Evolutionary conservation across 306 rosid genomes (phyloP).

Genomic region (Citrullus amarus): DNA sequence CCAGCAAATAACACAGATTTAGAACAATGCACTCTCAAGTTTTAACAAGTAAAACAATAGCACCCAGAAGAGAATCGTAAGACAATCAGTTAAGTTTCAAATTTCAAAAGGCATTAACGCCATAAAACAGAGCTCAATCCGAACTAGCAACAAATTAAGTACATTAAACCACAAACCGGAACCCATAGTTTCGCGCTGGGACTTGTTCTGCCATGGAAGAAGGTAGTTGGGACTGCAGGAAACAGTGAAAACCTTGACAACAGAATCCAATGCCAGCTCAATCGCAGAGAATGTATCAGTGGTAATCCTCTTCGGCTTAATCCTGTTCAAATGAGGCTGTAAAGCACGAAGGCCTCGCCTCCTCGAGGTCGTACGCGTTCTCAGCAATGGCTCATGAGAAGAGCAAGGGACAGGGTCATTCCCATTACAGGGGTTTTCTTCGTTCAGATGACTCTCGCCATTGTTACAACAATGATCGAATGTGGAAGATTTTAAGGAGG

Average conservation of each 20-base stretch:
- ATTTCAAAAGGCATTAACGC: neutral
- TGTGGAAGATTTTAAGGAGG: neutral
- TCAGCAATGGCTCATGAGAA: neutral
- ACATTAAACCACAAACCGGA: conserved; percentile 39
- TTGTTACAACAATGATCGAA: neutral
- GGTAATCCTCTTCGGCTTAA: neutral
- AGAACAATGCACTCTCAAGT: neutral
- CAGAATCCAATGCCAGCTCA: conserved; percentile 74
- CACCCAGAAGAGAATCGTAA: neutral
- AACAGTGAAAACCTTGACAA: conserved; percentile 80
- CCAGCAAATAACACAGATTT: neutral
- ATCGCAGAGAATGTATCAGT: conserved; percentile 24
- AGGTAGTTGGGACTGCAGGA: conserved; percentile 69
- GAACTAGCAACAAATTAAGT: neutral
- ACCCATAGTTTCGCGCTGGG: conserved; percentile 83
- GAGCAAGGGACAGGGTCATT: neutral
- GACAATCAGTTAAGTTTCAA: neutral
- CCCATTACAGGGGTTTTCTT: neutral
- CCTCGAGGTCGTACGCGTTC: neutral
- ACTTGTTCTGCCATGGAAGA: conserved; percentile 94
- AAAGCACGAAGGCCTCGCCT: neutral
- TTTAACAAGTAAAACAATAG: neutral
- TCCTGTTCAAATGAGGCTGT: conserved; percentile 4
- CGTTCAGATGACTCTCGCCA: neutral
- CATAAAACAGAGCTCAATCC: neutral